These are phyloP conservation scores for Peronospora farinosa DNA, from an alignment of 352 stramenopile species.

Conservation along the genomic window DNA sequence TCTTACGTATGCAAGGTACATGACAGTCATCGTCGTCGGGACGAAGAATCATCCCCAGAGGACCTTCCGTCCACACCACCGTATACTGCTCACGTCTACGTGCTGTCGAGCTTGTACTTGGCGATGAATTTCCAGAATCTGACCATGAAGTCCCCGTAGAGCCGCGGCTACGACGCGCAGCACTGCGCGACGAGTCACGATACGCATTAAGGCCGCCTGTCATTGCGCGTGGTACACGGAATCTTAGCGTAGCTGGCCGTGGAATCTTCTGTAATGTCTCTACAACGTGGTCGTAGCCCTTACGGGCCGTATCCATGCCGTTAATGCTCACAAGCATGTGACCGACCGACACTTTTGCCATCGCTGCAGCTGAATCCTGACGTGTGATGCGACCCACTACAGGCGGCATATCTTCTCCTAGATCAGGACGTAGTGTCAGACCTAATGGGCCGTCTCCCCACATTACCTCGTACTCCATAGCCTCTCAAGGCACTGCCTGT, in stretches of 20 bases:
- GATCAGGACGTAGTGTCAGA: slow-evolving; percentile 73
- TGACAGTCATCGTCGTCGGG: slow-evolving; percentile 84
- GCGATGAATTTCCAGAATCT: slow-evolving; percentile 28
- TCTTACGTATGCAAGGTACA: slow-evolving; percentile 84
- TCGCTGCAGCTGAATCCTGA: slow-evolving; percentile 71
- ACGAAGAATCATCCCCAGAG: slow-evolving; percentile 80
- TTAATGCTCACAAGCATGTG: slow-evolving; percentile 89
- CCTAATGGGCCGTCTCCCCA: slow-evolving; percentile 79
- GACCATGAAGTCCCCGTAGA: slow-evolving; percentile 48
- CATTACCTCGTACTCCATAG: slow-evolving; percentile 84
- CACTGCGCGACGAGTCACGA: slow-evolving; percentile 29
- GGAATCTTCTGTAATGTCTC: slow-evolving; percentile 79
- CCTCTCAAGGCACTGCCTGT: not conserved
- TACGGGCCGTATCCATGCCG: slow-evolving; percentile 75
- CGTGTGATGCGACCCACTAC: slow-evolving; percentile 84
- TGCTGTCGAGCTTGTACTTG: slow-evolving; percentile 16
- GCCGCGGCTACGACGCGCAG: slow-evolving; percentile 24
- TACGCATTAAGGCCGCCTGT: slow-evolving; percentile 17
- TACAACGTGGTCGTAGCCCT: slow-evolving; percentile 80
- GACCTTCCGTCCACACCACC: slow-evolving; percentile 80
- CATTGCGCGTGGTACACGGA: slow-evolving; percentile 64
- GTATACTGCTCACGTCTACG: slow-evolving; percentile 78
- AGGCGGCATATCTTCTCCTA: slow-evolving; percentile 83
- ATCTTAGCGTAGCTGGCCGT: slow-evolving; percentile 71
- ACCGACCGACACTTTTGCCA: slow-evolving; percentile 73